Evolutionary conservation across 2,329 filamentous ascomycete genomes (phyloP), one percentile per base, ranked within the genome.

Genomic region (Alternaria gaisen): DNA sequence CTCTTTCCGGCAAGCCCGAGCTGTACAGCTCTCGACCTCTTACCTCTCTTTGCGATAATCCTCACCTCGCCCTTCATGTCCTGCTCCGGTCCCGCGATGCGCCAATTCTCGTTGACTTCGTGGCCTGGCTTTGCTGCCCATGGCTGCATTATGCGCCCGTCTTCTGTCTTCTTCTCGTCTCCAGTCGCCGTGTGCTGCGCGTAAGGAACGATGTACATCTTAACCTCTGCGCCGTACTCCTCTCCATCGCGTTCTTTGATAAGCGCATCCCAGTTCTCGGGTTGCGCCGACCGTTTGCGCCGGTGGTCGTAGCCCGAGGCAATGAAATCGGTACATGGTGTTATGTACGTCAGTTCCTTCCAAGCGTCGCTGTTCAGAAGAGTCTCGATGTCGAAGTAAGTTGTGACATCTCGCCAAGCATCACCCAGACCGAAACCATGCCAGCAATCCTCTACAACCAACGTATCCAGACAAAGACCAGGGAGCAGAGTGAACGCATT

Each of bases 391-490:
- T 78, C 75, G 46, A 74, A 70, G 36, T 78, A 78, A 4, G 75
- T 78, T 2, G 71, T 75, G 8, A 75, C 66, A 56, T 77, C 74
- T 53, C 73, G 71, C 72, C 72, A 78, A 18, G 71, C 70, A 46
- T 76, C 74, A 18, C 71, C 69, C 44, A 75, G 56, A 5, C 74
- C 75, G 44, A 72, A 72, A n/a, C 72, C 75, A 56, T 79, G 76
- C 66, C 74, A 78, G 40, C 70, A 71, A 46, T 79, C 76, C 22
- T 77, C 72, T 1, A 79, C 70, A 20, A 72, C 64, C 9, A 79
- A 63, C 8, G 68, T 66, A 40, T 77, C 69, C 9, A 79, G 65
- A 56, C 72, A 69, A 12, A 79, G 61, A 0, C 76, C 75, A 10
- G 75, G 74, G 7, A 79, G 61, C 8, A 78, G 56, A 8, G 66